Percentiles rank a stretch among this genome's conserved stretches.
These are phyloP conservation scores for Thelephora terrestris DNA, from an alignment of 1,284 basidiomycete species.

Conservation along the genomic window DNA sequence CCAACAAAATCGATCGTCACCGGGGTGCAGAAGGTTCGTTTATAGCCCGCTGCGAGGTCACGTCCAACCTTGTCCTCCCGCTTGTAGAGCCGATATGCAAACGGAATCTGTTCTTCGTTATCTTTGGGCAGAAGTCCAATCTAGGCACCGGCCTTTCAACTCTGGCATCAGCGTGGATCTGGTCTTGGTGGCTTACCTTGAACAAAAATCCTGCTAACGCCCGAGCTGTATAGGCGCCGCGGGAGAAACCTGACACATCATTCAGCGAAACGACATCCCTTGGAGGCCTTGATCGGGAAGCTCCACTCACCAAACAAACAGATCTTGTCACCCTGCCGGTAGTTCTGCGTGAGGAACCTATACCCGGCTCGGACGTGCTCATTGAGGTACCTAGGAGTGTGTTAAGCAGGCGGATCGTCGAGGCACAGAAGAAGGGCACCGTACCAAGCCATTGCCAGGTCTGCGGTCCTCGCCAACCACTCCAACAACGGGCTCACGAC, in stretches of 20 bases:
- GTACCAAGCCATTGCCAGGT: constrained; percentile 53
- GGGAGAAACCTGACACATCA: constrained; percentile 47
- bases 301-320: constrained; percentile 44
- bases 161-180: not conserved
- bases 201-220: constrained; percentile 58
- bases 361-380: constrained; percentile 58
- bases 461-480: constrained; percentile 40
- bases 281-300: not conserved
- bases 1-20: constrained; percentile 57
- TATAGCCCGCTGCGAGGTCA: constrained; percentile 45
- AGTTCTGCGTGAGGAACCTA: constrained; percentile 57
- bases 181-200: constrained; percentile 18
- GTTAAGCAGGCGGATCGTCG: constrained; percentile 8
- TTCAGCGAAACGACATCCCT: not conserved
- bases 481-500: constrained; percentile 30
- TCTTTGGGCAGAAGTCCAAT: constrained; percentile 50
- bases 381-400: constrained; percentile 40
- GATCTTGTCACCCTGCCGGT: constrained; percentile 41
- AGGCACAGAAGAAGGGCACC: constrained; percentile 8
- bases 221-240: constrained; percentile 69
- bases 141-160: constrained; percentile 18
- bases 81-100: constrained; percentile 58
- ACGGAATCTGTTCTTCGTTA: constrained; percentile 50
- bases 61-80: constrained; percentile 28
- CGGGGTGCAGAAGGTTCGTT: constrained; percentile 49